Evolutionary conservation across 768 basidiomycete species (phyloP).

Genomic region (Tylopilus sp.): DNA sequence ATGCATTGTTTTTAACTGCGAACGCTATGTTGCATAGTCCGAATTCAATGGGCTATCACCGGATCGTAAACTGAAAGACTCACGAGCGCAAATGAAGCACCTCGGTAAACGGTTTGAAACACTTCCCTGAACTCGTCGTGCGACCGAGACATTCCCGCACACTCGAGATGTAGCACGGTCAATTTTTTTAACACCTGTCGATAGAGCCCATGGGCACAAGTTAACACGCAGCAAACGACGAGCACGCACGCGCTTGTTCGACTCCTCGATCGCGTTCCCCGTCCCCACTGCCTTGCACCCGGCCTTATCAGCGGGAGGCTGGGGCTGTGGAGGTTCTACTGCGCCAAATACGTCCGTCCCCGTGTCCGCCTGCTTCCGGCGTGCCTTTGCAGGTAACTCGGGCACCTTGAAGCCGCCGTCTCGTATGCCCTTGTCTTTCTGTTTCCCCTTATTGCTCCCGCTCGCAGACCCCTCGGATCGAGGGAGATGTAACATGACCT

Average conservation of each 20-base stretch:
- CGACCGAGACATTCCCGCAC: constrained; percentile 33
- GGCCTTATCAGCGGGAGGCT: constrained; percentile 30
- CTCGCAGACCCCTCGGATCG: constrained; percentile 16
- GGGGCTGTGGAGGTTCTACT: constrained; percentile 14
- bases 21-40: constrained; percentile 18
- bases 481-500: constrained; percentile 40
- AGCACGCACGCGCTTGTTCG: constrained; percentile 56
- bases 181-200: constrained; percentile 41
- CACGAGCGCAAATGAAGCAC: constrained; percentile 40
- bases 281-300: constrained; percentile 34
- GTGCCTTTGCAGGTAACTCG: constrained; percentile 35
- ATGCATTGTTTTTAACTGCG: constrained; percentile 25
- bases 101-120: constrained; percentile 39
- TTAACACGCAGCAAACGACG: background rate
- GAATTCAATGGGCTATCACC: background rate
- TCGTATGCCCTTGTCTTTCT: background rate
- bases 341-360: constrained; percentile 33
- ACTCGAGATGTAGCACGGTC: constrained; percentile 31
- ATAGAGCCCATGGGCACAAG: background rate
- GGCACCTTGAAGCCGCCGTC: constrained; percentile 45
- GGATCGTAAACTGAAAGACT: constrained; percentile 6
- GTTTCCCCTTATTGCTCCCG: constrained; percentile 2
- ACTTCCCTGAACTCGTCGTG: constrained; percentile 41
- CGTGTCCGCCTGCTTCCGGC: constrained; percentile 13
- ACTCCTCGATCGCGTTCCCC: constrained; percentile 43